These are phyloP conservation scores for Annulohypoxylon bovei DNA, from an alignment of 495 filamentous ascomycete genomes.

Conservation along the genomic window DNA sequence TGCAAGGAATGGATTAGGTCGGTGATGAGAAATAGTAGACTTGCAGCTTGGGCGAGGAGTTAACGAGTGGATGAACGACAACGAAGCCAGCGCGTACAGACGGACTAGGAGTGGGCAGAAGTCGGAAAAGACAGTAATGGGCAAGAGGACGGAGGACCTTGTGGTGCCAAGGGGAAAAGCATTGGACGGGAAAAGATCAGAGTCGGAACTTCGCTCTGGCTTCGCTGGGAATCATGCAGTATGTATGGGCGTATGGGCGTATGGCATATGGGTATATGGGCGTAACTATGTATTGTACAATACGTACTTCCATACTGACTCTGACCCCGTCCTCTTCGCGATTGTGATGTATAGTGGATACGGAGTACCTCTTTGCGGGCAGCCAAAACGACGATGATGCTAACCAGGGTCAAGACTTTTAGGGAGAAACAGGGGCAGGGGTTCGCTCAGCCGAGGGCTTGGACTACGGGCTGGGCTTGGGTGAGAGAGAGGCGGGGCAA, in stretches of 20 bases:
- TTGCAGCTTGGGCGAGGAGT: conserved; percentile 27
- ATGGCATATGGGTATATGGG: no score
- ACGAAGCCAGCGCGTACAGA: conserved; percentile 45
- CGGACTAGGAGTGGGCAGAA: conserved; percentile 34
- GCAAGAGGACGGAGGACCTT: conserved; percentile 39
- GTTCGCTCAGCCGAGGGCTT: conserved; percentile 36
- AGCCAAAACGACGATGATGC: conserved; percentile 45
- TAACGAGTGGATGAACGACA: conserved; percentile 44
- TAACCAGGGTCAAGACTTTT: conserved; percentile 34
- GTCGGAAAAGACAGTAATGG: conserved; percentile 44
- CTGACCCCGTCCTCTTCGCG: conserved; percentile 10
- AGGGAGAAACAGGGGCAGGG: conserved; percentile 39
- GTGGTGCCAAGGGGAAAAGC: conserved; percentile 38
- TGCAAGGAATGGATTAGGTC: conserved; percentile 42
- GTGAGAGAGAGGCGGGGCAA: conserved; percentile 17
- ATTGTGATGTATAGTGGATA: conserved; percentile 35
- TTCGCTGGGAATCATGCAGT: conserved; percentile 28
- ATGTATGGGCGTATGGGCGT: conserved; percentile 10
- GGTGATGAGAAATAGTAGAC: conserved; percentile 35
- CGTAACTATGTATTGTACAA: conserved; percentile 10
- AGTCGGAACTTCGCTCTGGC: conserved; percentile 36
- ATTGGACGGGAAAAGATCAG: conserved; percentile 45
- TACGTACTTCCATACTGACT: background rate
- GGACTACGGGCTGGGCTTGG: conserved; percentile 19
- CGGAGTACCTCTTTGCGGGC: conserved; percentile 39